Evolutionary conservation across 1,284 basidiomycete species (phyloP), one percentile per base, ranked within the genome.

Genomic region (Xerocomus amazonicus): DNA sequence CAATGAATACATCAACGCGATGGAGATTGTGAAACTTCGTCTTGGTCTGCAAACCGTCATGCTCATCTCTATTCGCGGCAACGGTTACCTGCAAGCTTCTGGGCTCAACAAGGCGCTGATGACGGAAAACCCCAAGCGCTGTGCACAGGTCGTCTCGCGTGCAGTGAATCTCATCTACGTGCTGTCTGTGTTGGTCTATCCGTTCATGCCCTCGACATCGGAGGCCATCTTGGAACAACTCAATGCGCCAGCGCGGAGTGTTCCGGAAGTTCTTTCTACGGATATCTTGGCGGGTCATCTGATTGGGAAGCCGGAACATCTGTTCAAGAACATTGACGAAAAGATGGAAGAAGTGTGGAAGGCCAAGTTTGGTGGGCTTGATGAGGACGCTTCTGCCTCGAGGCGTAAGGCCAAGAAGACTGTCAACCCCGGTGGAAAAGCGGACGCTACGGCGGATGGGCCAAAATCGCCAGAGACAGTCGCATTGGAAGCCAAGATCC

Each of bases 171-270:
- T 99, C 58, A 97, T 99, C 69, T 99, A 97, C 70, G 71, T 87
- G 28, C 79, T 99, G 50, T 89, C 91, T 10, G 85, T 85, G 29
- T 74, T 97, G 56, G 72, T 93, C 57, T 89, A 95, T 66, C 96
- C 97, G 0, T 99, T 94, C 83, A 98, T 99, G 95, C 97, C 97
- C 34, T 79, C 84, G 23, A 96, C 92, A 0, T 83, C 88, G 26
- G 82, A 84, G 17, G 77, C 84, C 9, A 95, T 99, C 54, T 78
- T 97, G 53, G 68, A 71, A 29, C 97, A 99, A 67, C 80, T 99
- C 57, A 92, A 97, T 67, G 95, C 94, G 0, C 94, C 94, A 3
- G 78, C 87, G 3, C 83, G 95, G 43, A 74, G 79, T 9, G 81
- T 97, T 1, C 85, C 92, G 2, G 75, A 78, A 35, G 74, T 73